Base-by-base conservation (phyloP, 2,329 filamentous ascomycete genomes). In the Hansfordia pulvinata region DNA sequence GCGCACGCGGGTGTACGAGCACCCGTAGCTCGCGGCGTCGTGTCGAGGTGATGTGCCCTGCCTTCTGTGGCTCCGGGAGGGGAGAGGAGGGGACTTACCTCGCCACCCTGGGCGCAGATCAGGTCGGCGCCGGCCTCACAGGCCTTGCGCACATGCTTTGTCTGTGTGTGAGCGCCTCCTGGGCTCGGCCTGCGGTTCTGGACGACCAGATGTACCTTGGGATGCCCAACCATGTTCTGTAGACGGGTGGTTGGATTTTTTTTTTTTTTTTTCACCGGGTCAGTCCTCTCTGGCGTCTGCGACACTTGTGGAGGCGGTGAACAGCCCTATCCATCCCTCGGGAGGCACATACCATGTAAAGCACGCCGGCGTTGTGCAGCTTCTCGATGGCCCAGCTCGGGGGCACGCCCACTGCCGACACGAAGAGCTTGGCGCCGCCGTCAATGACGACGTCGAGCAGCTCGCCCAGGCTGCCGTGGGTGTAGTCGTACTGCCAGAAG, bases 71-170 rank as follows among this genome's bases (percentile, higher is more conserved):
- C n/a, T n/a, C n/a, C n/a, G n/a, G n/a, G n/a, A n/a, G n/a, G n/a
- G n/a, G n/a, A n/a, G n/a, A n/a, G n/a, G n/a, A n/a, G n/a, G n/a
- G n/a, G n/a, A n/a, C n/a, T n/a, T n/a, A n/a, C n/a, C 63, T 98
- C 90, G 44, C 90, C 88, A 51, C 90, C 90, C 63, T 98, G 90
- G 27, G 90, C 90, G 64, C 88, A 96, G 62, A 98, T 96, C 46
- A 98, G 80, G 58, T 98, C 90, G 42, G 76, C 83, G 39, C 86
- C 90, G 32, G 23, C 23, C 14, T 24, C 14, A 16, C 23, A 24
- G 6, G 23, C 23, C 23, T 24, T 24, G 23, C 17, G 23, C 7
- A 24, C 23, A 14, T 24, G 23, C 23, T 24, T 7, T 6, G 16
- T 5, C 4, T 8, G 5, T 23, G 4, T 13, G 12, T 4, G 10